These are phyloP conservation scores for Colletotrichum cereale DNA, from an alignment of 2,329 filamentous ascomycete species.

Conservation along the genomic window DNA sequence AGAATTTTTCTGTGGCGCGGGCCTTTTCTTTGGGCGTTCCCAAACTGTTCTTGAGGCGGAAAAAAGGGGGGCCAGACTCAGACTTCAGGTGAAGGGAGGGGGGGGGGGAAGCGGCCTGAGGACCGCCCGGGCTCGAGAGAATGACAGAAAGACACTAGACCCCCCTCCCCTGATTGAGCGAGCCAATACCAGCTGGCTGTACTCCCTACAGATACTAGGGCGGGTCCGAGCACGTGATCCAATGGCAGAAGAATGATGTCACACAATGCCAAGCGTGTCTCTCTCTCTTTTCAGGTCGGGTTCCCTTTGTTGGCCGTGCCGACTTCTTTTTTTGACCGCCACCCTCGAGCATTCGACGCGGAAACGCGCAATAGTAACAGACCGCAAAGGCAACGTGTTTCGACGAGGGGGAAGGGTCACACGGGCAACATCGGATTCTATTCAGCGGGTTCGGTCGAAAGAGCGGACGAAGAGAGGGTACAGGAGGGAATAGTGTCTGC, in stretches of 20 bases:
- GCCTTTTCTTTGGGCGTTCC: conserved; percentile 18
- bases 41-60: background rate
- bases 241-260: background rate
- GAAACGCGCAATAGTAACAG: conserved; percentile 5
- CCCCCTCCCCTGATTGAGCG: background rate
- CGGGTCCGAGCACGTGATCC: background rate
- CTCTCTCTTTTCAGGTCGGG: background rate
- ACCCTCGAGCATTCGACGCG: background rate
- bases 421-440: conserved; percentile 19
- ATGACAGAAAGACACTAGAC: background rate
- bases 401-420: background rate
- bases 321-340: conserved; percentile 2
- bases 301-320: conserved; percentile 1
- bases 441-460: background rate
- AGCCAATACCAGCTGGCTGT: background rate
- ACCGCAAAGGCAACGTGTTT: conserved; percentile 15
- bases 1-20: conserved; percentile 40
- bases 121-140: background rate
- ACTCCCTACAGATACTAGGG: background rate
- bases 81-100: conserved; percentile 5
- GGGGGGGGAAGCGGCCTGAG: background rate
- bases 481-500: background rate
- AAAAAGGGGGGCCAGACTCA: conserved; percentile 20
- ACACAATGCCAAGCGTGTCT: background rate
- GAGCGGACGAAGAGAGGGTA: background rate